Evolutionary conservation across 2,329 filamentous ascomycete species (phyloP), one percentile per base, ranked within the genome.

Genomic region (Biscogniauxia mediterranea): DNA sequence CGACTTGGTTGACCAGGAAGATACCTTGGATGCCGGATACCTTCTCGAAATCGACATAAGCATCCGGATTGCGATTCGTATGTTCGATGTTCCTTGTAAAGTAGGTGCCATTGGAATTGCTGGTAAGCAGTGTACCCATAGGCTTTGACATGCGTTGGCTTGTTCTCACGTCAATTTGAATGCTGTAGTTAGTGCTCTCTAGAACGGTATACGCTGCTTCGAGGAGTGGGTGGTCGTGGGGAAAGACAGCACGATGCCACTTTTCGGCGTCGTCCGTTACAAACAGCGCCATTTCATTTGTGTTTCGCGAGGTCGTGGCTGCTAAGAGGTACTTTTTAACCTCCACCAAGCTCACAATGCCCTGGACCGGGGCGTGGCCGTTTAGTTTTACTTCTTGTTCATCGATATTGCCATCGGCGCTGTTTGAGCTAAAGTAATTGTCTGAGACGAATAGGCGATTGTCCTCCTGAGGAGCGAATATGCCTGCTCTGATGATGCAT

Each of bases 161-260:
- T 1, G 89, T 92, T 84, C 94, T 89, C 65, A 98, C 93, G 75
- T 98, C 93, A 59, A 99, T 88, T 77, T 98, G 94, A 69, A 99
- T 93, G 79, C 94, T 97, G 80, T 99, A 97, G 73, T 97, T 94
- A 51, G 95, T 98, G 71, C 93, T 95, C 77, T 98, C 94, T 50
- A 99, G 83, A 54, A 99, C 85, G 0, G 95, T 99, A 76, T 97
- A 99, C 2, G 91, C 92, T 73, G 94, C 86, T 73, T 97, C 90
- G 64, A 92, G 84, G 70, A 93, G 77, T 51, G 83, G 91, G 75
- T 97, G 93, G 64, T 91, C 89, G 52, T 87, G 86, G 7, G 88
- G 89, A 75, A 99, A 98, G 72, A 96, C 86, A 61, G 94, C 94
- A 57, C 93, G 88, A 74, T 98, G 93, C 95, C 95, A 99, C 59